Base-by-base conservation (phyloP, 2,329 filamentous ascomycete species). In the Coniochaeta ligniaria region DNA sequence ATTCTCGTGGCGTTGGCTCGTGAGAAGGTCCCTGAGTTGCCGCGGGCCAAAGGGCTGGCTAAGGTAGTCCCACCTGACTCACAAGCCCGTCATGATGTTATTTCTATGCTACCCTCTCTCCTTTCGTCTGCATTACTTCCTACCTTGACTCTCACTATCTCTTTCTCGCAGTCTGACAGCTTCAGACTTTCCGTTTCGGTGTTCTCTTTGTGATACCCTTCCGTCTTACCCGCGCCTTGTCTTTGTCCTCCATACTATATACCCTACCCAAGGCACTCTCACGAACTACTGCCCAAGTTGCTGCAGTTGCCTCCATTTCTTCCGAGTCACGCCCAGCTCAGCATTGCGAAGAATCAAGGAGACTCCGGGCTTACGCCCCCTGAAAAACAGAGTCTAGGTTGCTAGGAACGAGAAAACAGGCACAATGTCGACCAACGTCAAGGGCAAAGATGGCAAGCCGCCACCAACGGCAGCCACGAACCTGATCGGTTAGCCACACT, bases 381-480 rank as follows among this genome's bases (percentile, higher is more conserved):
- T 6, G 9, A 3, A 47, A 7, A 28, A 17, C 3, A 31, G 20
- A 43, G 5, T 57, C 26, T 59, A 59, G 38, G 6, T 8, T 38
- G 33, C 28, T 43, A 58, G 28, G 28, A 38, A 28, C 3, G 8
- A 26, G 17, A 28, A 36, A 11, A 38, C 2, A 6, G 20, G 22
- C 54, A 45, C 36, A 43, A 69, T 80, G 77, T 73, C 77, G 61
- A 75, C 76, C 45, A 80, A 77, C 64, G 73, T 73, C 33, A 71
- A 70, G 63, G 74, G 71, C 43, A 74, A 76, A 61, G 73, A 81
- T 66, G 77, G 83, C 78, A 94, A 90, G 80, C 85, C 89, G 80
- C 89, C 91, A 69, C 85, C 93, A 62, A 92, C 92, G 60, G 90
- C 87, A 64, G 93, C 93, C 52, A 93, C 91, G 56, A 97, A 97